These are phyloP conservation scores for Phanerochaete carnosa DNA, from an alignment of 768 basidiomycete species.

Conservation along the genomic window DNA sequence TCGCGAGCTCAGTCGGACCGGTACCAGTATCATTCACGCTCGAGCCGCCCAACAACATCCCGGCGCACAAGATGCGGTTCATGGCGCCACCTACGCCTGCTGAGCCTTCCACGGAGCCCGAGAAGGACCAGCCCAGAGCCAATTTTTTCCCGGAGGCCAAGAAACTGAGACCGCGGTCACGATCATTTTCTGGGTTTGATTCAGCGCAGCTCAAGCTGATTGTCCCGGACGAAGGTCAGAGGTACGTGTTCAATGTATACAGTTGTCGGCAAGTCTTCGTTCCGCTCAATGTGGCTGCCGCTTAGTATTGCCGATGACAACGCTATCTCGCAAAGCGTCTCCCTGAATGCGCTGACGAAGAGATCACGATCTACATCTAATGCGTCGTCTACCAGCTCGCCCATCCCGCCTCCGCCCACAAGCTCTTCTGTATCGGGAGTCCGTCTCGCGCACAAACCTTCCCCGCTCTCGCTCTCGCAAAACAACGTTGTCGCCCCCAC, in stretches of 20 bases:
- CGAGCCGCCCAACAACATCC: slow-evolving; percentile 41
- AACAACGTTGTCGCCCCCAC: slow-evolving; percentile 27
- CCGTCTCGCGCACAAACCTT: slow-evolving; percentile 25
- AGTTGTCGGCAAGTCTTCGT: neutral
- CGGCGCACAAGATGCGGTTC: slow-evolving; percentile 21
- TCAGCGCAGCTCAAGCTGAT: slow-evolving; percentile 28
- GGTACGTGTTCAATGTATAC: slow-evolving; percentile 10
- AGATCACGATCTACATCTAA: slow-evolving; percentile 19
- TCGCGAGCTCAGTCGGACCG: slow-evolving; percentile 47
- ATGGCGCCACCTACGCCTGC: neutral
- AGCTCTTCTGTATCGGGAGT: slow-evolving; percentile 3
- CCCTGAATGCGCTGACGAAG: slow-evolving; percentile 15
- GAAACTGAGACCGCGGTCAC: slow-evolving; percentile 51
- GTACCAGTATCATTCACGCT: slow-evolving; percentile 60
- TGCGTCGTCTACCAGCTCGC: slow-evolving; percentile 19
- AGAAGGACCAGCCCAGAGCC: slow-evolving; percentile 37
- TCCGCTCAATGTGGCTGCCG: neutral
- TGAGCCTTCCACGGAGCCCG: neutral
- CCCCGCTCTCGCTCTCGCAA: slow-evolving; percentile 42
- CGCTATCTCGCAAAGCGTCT: neutral
- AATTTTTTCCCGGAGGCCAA: slow-evolving; percentile 62
- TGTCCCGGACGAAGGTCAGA: slow-evolving; percentile 10
- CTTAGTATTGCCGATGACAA: slow-evolving; percentile 2
- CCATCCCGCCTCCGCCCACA: slow-evolving; percentile 22
- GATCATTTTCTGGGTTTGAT: slow-evolving; percentile 76